Conservation (phyloP, 352 stramenopile species). For the Plasmopara halstedii region DNA sequence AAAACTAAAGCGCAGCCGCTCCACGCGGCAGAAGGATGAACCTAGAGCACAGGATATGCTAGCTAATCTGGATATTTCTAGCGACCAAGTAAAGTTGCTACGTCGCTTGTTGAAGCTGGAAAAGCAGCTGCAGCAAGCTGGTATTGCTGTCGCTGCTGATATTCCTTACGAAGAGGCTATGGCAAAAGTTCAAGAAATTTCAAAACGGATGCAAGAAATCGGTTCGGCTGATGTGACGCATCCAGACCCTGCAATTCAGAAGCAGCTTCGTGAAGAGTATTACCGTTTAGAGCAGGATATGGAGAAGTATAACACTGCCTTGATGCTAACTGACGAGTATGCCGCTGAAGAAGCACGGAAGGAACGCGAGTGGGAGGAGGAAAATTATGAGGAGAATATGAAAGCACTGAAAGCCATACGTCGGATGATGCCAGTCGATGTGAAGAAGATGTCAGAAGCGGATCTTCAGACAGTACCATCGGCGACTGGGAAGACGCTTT, state of each 20-base stretch:
- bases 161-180: conserved; percentile 91
- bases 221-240: conserved; percentile 86
- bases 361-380: conserved; percentile 88
- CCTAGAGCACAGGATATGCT: conserved; percentile 54
- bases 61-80: conserved; percentile 59
- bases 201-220: conserved; percentile 89
- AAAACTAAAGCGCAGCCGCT: conserved; percentile 66
- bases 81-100: conserved; percentile 70
- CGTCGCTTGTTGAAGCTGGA: conserved; percentile 77
- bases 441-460: conserved; percentile 88
- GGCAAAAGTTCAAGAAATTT: conserved; percentile 85
- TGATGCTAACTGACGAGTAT: conserved; percentile 91
- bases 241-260: conserved; percentile 69
- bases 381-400: conserved; percentile 81
- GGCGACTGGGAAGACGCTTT: conserved; percentile 71
- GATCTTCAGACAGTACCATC: conserved; percentile 59
- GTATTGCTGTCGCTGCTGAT: conserved; percentile 87
- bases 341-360: conserved; percentile 85
- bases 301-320: conserved; percentile 90
- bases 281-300: conserved; percentile 91
- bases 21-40: conserved; percentile 40
- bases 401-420: conserved; percentile 85
- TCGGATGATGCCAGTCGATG: conserved; percentile 88
- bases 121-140: conserved; percentile 74
- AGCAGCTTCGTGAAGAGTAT: conserved; percentile 88